Conservation (phyloP, 306 rosid species). For the Quercus cerris region DNA sequence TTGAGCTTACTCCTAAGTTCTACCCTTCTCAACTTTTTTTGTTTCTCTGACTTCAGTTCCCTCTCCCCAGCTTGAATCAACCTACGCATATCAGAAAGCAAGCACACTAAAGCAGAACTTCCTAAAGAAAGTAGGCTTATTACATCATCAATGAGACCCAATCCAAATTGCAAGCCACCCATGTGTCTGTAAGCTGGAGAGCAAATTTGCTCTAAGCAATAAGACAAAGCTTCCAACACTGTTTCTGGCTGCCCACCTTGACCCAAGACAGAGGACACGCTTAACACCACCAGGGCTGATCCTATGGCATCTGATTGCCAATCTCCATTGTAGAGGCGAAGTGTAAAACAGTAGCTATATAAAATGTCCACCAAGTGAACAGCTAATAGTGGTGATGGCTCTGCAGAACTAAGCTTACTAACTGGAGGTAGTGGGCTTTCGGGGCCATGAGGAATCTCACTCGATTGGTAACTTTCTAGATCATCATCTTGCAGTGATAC, state of each 20-base stretch:
- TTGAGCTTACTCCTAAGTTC: slow-evolving; percentile 58
- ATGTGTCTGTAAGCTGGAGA: slow-evolving; percentile 65
- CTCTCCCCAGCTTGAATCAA: slow-evolving; percentile 62
- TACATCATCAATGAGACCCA: slow-evolving; percentile 59
- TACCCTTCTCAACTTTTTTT: slow-evolving; percentile 33
- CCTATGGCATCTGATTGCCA: slow-evolving; percentile 74
- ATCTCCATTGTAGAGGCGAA: slow-evolving; percentile 85
- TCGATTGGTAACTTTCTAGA: slow-evolving; percentile 30
- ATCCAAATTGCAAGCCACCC: slow-evolving; percentile 73
- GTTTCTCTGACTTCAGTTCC: slow-evolving; percentile 55
- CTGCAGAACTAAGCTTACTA: slow-evolving; percentile 64
- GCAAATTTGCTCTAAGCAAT: slow-evolving; percentile 76
- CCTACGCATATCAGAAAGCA: slow-evolving; percentile 57
- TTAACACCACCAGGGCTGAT: slow-evolving; percentile 60
- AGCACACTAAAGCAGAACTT: slow-evolving; percentile 55
- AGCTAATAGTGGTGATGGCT: slow-evolving; percentile 73
- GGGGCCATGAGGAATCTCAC: slow-evolving; percentile 69
- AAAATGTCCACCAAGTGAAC: slow-evolving; percentile 78
- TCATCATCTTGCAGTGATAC: slow-evolving; percentile 19
- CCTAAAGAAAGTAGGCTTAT: slow-evolving; percentile 50
- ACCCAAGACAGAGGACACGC: slow-evolving; percentile 72
- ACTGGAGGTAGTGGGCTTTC: slow-evolving; percentile 65
- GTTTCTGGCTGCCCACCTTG: slow-evolving; percentile 66
- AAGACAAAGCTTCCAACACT: slow-evolving; percentile 61
- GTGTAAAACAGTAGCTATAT: slow-evolving; percentile 75